Conservation (phyloP, 306 rosid species). For the Glycine tomentella region DNA sequence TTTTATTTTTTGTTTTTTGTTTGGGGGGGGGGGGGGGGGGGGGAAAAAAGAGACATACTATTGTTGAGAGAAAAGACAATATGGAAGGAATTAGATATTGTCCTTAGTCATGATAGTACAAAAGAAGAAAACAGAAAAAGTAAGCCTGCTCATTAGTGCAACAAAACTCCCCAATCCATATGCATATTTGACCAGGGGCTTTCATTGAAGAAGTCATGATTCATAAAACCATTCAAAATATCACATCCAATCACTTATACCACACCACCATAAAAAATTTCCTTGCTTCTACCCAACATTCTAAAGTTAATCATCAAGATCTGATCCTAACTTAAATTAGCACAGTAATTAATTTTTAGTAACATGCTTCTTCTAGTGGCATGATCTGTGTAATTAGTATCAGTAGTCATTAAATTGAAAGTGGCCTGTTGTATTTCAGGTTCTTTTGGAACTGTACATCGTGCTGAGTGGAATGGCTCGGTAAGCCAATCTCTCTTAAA, state of each 20-base stretch:
- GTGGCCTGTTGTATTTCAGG: slow-evolving; percentile 65
- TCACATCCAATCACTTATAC: slow-evolving; percentile 10
- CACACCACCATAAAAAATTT: background rate
- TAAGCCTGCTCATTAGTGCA: slow-evolving; percentile 20
- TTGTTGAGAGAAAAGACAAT: slow-evolving; percentile 1
- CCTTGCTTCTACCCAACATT: slow-evolving; percentile 24
- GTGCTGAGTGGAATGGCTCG: slow-evolving; percentile 99
- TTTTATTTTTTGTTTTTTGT: too few species aligned
- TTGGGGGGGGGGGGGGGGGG: too few species aligned
- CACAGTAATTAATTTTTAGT: slow-evolving; percentile 27
- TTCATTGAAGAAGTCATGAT: slow-evolving; percentile 24
- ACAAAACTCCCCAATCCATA: slow-evolving; percentile 34
- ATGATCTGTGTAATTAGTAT: slow-evolving; percentile 37
- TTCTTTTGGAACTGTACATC: slow-evolving; percentile 98
- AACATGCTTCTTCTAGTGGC: slow-evolving; percentile 40
- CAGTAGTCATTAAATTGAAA: slow-evolving; percentile 32
- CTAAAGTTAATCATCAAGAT: slow-evolving; percentile 20
- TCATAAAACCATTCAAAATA: slow-evolving; percentile 38
- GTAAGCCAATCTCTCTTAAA: slow-evolving; percentile 60
- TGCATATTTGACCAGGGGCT: slow-evolving; percentile 16
- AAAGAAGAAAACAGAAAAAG: slow-evolving; percentile 20
- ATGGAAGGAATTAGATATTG: slow-evolving; percentile 23
- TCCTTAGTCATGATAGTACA: slow-evolving; percentile 20
- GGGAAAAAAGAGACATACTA: slow-evolving; percentile 18
- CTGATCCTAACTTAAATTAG: slow-evolving; percentile 20